Percentiles rank a stretch among this genome's conserved stretches.
These are phyloP conservation scores for Calonectria fujianensis DNA, from an alignment of 2,329 filamentous ascomycete genomes.

Conservation along the genomic window DNA sequence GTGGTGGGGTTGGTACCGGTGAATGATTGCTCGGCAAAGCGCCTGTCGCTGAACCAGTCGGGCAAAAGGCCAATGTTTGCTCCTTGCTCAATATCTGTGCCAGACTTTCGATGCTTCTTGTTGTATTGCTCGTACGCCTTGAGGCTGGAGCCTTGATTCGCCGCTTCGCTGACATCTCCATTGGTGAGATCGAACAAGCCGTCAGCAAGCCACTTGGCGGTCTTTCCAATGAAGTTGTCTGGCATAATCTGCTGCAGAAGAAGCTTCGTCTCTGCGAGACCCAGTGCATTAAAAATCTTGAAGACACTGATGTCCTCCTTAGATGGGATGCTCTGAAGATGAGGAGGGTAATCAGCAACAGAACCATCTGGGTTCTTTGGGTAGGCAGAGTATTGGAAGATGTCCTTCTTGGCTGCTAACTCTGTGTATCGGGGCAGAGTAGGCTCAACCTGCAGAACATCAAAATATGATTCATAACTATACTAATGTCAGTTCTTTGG, in stretches of 20 bases:
- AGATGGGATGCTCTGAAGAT: slow-evolving; percentile 56
- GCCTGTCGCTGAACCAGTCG: slow-evolving; percentile 66
- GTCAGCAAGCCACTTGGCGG: slow-evolving; percentile 54
- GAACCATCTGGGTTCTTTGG: slow-evolving; percentile 54
- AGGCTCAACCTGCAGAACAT: slow-evolving; percentile 59
- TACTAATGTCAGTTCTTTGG: neutral
- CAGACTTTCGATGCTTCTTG: slow-evolving; percentile 58
- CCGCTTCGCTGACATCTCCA: slow-evolving; percentile 52
- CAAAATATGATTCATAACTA: slow-evolving; percentile 60
- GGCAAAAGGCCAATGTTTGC: slow-evolving; percentile 59
- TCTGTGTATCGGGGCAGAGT: slow-evolving; percentile 57
- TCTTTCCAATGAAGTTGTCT: slow-evolving; percentile 56
- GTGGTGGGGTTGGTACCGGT: slow-evolving; percentile 67
- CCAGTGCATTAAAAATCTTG: slow-evolving; percentile 58
- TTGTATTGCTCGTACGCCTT: slow-evolving; percentile 59
- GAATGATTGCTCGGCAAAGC: slow-evolving; percentile 67
- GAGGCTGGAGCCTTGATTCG: slow-evolving; percentile 57
- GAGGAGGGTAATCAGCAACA: slow-evolving; percentile 56
- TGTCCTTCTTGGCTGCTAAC: slow-evolving; percentile 56
- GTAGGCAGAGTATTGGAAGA: slow-evolving; percentile 55
- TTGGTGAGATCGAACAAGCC: slow-evolving; percentile 48
- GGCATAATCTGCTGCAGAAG: slow-evolving; percentile 59
- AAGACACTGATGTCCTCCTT: slow-evolving; percentile 52
- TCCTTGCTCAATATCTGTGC: slow-evolving; percentile 59
- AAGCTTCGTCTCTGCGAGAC: slow-evolving; percentile 55